These are phyloP conservation scores for Mytilinidion resinicola DNA, from an alignment of 495 filamentous ascomycete genomes.

Conservation along the genomic window DNA sequence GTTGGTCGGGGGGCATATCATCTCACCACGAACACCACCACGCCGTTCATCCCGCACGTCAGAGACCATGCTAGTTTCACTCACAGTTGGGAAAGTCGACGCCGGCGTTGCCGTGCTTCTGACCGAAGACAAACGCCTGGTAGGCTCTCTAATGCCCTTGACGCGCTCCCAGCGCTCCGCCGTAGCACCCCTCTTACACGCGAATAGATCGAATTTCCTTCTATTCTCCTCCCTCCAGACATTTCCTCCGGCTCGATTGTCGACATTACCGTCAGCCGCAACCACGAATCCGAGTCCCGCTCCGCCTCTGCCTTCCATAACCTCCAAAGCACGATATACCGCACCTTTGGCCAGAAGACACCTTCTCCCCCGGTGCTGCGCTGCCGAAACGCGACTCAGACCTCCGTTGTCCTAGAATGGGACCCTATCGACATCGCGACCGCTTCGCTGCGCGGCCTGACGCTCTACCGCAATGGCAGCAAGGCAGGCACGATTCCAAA, in stretches of 20 bases:
- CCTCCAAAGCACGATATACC: slow-evolving; percentile 82
- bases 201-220: slow-evolving; percentile 92
- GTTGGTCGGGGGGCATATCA: no score
- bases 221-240: slow-evolving; percentile 88
- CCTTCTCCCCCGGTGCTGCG: slow-evolving; percentile 77
- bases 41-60: no score
- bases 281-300: slow-evolving; percentile 65
- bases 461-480: slow-evolving; percentile 87
- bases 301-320: slow-evolving; percentile 66
- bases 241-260: slow-evolving; percentile 95
- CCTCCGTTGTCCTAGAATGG: slow-evolving; percentile 95
- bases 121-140: slow-evolving; percentile 93
- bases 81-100: slow-evolving; percentile 98
- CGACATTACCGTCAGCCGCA: slow-evolving; percentile 92
- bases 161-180: slow-evolving; percentile 1
- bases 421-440: slow-evolving; percentile 91
- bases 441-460: slow-evolving; percentile 78
- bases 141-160: slow-evolving; percentile 40
- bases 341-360: slow-evolving; percentile 72
- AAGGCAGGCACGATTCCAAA: slow-evolving; percentile 92
- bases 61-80: slow-evolving; percentile 78
- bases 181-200: slow-evolving; percentile 3
- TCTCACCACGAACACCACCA: no score
- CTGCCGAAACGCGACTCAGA: slow-evolving; percentile 93
- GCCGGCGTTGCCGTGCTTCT: slow-evolving; percentile 95